Conservation (phyloP, 306 rosid species). For the Cercis canadensis region DNA sequence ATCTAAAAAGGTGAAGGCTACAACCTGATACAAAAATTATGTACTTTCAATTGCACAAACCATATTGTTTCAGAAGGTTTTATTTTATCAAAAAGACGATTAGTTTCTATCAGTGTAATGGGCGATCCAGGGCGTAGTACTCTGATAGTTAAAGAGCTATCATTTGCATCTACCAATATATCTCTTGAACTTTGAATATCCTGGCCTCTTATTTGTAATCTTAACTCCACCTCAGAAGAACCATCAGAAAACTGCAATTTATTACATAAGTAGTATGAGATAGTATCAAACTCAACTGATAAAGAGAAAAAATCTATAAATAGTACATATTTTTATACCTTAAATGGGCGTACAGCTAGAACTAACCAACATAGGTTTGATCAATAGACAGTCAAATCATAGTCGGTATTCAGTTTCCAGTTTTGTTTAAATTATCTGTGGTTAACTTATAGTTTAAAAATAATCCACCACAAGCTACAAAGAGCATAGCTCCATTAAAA, state of each 20-base stretch:
- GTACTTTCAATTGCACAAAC: slow-evolving; percentile 48
- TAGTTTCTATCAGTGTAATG: slow-evolving; percentile 71
- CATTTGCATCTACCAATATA: slow-evolving; percentile 65
- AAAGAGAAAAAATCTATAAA: background rate
- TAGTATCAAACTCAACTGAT: slow-evolving; percentile 1
- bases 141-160: slow-evolving; percentile 61
- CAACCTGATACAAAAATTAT: slow-evolving; percentile 5
- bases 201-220: slow-evolving; percentile 54
- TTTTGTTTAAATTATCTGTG: background rate
- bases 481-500: background rate
- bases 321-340: background rate
- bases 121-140: slow-evolving; percentile 61
- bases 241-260: slow-evolving; percentile 80
- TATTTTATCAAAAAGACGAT: slow-evolving; percentile 74
- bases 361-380: background rate
- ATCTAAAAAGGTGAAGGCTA: slow-evolving; percentile 26
- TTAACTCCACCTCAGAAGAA: slow-evolving; percentile 85
- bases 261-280: slow-evolving; percentile 28
- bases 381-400: background rate
- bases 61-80: slow-evolving; percentile 95
- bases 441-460: background rate
- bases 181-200: slow-evolving; percentile 60
- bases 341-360: background rate
- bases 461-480: background rate
- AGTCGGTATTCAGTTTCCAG: background rate